These are phyloP conservation scores for Talaromyces sp. DNA, from an alignment of 2,329 filamentous ascomycete genomes.

Conservation along the genomic window DNA sequence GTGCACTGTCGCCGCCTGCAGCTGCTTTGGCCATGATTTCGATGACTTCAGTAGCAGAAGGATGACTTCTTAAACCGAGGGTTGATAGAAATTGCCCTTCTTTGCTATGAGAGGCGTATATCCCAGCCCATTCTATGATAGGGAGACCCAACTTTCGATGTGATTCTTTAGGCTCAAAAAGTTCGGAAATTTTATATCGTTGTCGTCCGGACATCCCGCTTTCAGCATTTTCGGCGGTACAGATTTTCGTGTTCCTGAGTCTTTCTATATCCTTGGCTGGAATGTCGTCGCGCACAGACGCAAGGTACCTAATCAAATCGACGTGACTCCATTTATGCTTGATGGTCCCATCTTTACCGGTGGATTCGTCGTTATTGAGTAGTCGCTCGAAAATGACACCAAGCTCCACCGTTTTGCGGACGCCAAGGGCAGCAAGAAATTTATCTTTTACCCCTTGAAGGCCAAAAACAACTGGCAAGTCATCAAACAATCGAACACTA, in stretches of 20 bases:
- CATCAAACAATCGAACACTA: constrained; percentile 90
- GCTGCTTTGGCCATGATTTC: constrained; percentile 65
- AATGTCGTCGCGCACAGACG: constrained; percentile 85
- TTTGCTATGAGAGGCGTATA: constrained; percentile 57
- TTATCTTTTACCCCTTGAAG: constrained; percentile 84
- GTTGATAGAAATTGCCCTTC: constrained; percentile 70
- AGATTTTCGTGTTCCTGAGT: constrained; percentile 71
- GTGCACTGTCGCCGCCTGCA: constrained; percentile 44
- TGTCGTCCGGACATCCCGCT: constrained; percentile 52
- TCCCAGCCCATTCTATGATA: constrained; percentile 76
- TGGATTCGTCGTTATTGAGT: constrained; percentile 52
- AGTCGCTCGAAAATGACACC: constrained; percentile 89
- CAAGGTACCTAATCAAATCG: constrained; percentile 88
- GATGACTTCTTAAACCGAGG: constrained; percentile 69
- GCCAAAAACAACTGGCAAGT: constrained; percentile 74
- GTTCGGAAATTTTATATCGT: constrained; percentile 65
- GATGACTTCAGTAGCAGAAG: constrained; percentile 68
- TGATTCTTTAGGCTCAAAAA: constrained; percentile 72
- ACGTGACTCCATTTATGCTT: constrained; percentile 76
- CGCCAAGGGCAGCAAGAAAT: constrained; percentile 74
- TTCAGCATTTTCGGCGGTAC: constrained; percentile 65
- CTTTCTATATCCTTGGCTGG: constrained; percentile 74
- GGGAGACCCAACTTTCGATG: constrained; percentile 67
- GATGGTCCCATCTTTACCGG: constrained; percentile 43
- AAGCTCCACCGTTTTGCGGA: constrained; percentile 91